A percentile compares a stretch with the other conserved stretches of the same genome.
Evolutionary conservation across 108 stramenopile species (phyloP).

Genomic region (Skeletonema potamos): DNA sequence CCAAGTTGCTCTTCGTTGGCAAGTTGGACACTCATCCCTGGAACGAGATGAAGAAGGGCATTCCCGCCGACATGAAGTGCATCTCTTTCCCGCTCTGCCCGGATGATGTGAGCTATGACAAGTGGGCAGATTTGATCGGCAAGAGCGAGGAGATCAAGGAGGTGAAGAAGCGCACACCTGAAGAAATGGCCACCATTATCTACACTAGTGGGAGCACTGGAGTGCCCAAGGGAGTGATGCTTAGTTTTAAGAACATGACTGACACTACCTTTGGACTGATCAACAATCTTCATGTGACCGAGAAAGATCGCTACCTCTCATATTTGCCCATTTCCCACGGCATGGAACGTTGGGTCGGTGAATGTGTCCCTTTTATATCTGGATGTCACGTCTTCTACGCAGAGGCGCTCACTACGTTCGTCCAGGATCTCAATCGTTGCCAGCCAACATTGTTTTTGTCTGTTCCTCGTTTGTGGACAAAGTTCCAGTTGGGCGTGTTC

Average conservation of each 20-base stretch:
- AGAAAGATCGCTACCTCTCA: constrained; percentile 78
- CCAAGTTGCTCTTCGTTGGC: constrained; percentile 76
- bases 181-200: constrained; percentile 83
- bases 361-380: constrained; percentile 59
- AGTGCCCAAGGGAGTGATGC: constrained; percentile 85
- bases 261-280: constrained; percentile 57
- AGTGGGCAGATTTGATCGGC: constrained; percentile 60
- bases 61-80: constrained; percentile 53
- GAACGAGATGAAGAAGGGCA: constrained; percentile 72
- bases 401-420: constrained; percentile 67
- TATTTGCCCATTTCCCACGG: constrained; percentile 75
- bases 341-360: constrained; percentile 83
- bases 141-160: constrained; percentile 33
- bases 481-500: constrained; percentile 78
- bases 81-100: constrained; percentile 73
- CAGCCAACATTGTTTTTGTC: constrained; percentile 74
- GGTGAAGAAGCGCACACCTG: constrained; percentile 55
- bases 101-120: constrained; percentile 41
- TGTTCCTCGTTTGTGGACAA: constrained; percentile 85
- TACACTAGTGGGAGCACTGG: constrained; percentile 82
- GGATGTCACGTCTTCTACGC: constrained; percentile 64
- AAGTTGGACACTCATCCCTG: constrained; percentile 78
- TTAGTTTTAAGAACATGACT: constrained; percentile 60
- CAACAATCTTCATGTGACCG: constrained; percentile 45
- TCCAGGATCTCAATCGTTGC: constrained; percentile 65